Evolutionary conservation across 192 early-diverging fungal genomes (phyloP).

Genomic region (Kickxella alabastrina): DNA sequence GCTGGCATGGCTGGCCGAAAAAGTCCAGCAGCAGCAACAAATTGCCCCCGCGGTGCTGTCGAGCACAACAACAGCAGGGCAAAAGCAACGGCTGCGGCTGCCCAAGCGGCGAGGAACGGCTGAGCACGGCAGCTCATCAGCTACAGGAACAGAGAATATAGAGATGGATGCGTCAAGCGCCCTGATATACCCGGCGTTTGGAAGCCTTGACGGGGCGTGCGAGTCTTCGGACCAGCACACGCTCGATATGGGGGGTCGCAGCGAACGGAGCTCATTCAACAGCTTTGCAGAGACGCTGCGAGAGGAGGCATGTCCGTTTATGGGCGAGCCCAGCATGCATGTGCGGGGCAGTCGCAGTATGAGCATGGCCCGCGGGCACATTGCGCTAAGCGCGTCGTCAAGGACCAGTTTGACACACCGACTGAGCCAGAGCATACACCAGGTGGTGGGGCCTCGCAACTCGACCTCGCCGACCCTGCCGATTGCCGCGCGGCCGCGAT

Average conservation of each 20-base stretch:
- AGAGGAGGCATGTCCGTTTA: slow-evolving; percentile 6
- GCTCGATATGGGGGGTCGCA: not conserved
- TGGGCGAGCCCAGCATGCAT: slow-evolving; percentile 5
- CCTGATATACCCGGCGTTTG: slow-evolving; percentile 15
- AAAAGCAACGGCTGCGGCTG: slow-evolving; percentile 29
- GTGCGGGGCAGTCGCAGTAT: slow-evolving; percentile 37
- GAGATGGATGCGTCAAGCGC: slow-evolving; percentile 8
- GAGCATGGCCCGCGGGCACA: slow-evolving; percentile 31
- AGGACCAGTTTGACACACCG: slow-evolving; percentile 29
- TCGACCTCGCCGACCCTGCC: slow-evolving; percentile 35
- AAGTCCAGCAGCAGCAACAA: slow-evolving; percentile 3
- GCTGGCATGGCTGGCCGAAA: slow-evolving; percentile 17
- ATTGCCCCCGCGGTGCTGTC: not conserved
- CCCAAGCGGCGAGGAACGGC: slow-evolving; percentile 41
- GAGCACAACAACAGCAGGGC: not conserved
- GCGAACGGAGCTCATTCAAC: slow-evolving; percentile 6
- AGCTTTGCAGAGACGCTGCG: slow-evolving; percentile 13
- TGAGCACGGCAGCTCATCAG: slow-evolving; percentile 32
- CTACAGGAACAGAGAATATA: slow-evolving; percentile 7
- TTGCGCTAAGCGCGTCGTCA: slow-evolving; percentile 31
- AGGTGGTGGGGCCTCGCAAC: not conserved
- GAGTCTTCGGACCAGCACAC: slow-evolving; percentile 1
- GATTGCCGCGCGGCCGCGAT: slow-evolving; percentile 30
- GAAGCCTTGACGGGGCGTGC: not conserved
- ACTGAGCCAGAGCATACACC: slow-evolving; percentile 32